Evolutionary conservation across 148 eudicot species (phyloP).

Genomic region (Vaccinium vitisidaea): DNA sequence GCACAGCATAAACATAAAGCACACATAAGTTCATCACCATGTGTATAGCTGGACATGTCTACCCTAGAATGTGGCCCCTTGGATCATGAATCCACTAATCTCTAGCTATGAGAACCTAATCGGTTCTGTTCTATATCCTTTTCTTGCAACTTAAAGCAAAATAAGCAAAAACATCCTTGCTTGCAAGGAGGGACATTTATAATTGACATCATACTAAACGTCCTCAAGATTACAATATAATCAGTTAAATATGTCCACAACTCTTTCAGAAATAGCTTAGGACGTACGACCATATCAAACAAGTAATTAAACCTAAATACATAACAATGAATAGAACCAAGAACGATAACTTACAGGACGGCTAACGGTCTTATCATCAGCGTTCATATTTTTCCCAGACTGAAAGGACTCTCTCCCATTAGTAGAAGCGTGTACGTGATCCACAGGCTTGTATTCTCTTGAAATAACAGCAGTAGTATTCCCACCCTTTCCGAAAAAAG

Average conservation of each 20-base stretch:
- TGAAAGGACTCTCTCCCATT: constrained; percentile 51
- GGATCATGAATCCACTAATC: background rate
- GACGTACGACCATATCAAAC: background rate
- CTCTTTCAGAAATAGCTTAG: background rate
- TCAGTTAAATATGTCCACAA: background rate
- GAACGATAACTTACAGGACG: constrained; percentile 54
- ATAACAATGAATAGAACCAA: background rate
- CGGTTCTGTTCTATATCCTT: background rate
- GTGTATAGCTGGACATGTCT: background rate
- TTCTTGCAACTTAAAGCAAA: background rate
- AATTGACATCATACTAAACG: too few relatives aligned
- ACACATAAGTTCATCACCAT: constrained; percentile 5
- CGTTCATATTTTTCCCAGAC: constrained; percentile 42
- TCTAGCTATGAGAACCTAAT: background rate
- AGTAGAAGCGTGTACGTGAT: constrained; percentile 41
- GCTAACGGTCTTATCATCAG: constrained; percentile 45
- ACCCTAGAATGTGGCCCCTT: background rate
- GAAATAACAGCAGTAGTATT: constrained; percentile 40
- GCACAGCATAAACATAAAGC: constrained; percentile 17
- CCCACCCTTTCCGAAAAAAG: constrained; percentile 63
- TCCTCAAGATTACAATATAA: background rate
- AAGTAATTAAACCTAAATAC: background rate
- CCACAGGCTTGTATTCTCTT: constrained; percentile 64
- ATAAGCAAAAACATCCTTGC: background rate
- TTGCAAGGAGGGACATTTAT: background rate